Evolutionary conservation across 257 asterid species (phyloP).

Genomic region (Cordia subcordata): DNA sequence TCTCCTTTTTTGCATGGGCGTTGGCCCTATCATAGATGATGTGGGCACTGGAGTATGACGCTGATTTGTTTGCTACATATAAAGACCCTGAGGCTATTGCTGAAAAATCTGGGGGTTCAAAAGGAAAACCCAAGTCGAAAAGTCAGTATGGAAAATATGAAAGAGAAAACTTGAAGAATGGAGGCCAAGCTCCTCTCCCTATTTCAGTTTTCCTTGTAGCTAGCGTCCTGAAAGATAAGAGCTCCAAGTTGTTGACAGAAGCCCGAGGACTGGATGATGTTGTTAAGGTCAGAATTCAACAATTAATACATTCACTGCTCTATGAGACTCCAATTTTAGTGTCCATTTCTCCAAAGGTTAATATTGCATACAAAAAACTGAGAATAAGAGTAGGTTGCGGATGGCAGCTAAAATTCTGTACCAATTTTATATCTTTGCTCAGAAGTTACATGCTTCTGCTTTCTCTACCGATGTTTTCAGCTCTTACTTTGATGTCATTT

Average conservation of each 20-base stretch:
- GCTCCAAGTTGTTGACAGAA: constrained; percentile 65
- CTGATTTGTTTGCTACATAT: constrained; percentile 46
- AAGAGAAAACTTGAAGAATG: constrained; percentile 55
- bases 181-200: constrained; percentile 62
- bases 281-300: constrained; percentile 52
- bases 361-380: not conserved
- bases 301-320: too few relatives aligned
- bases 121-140: constrained; percentile 47
- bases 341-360: too few relatives aligned
- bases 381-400: not conserved
- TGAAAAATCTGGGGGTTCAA: constrained; percentile 51
- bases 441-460: not conserved
- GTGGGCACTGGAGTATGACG: constrained; percentile 97
- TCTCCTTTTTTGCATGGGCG: constrained; percentile 9
- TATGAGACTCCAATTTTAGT: not conserved
- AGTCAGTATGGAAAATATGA: constrained; percentile 72
- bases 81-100: constrained; percentile 47
- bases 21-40: constrained; percentile 53
- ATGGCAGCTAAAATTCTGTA: not conserved
- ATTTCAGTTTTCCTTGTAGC: constrained; percentile 86
- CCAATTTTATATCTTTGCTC: not conserved
- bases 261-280: constrained; percentile 91
- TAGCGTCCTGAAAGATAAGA: constrained; percentile 73
- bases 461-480: not conserved
- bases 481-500: not conserved